A percentile compares a stretch with the other conserved stretches of the same genome.
Conservation (phyloP, 805 yeast genomes). For the Kuraishia piskuri region DNA sequence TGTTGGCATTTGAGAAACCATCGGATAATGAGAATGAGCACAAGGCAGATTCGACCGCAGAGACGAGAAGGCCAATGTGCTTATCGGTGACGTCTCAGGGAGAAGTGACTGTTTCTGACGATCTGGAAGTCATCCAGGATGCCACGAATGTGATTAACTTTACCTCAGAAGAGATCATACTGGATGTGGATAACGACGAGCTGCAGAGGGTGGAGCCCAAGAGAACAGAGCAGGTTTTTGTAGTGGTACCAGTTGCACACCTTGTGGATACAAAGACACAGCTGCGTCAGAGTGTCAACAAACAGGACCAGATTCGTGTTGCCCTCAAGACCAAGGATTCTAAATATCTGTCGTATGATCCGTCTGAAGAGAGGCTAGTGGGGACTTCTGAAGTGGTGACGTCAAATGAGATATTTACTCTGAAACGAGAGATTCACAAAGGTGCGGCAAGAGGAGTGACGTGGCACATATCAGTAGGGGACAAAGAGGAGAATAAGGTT, state of each 20-base stretch:
- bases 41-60: no score
- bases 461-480: constrained; percentile 12
- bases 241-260: constrained; percentile 14
- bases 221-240: constrained; percentile 17
- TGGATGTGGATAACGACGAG: constrained; percentile 4
- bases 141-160: constrained; percentile 11
- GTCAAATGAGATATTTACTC: constrained; percentile 17
- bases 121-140: constrained; percentile 7
- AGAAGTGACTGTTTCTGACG: constrained; percentile 7
- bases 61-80: constrained; percentile 7
- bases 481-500: constrained; percentile 8
- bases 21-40: constrained; percentile 1
- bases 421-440: constrained; percentile 5
- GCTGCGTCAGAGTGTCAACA: constrained; percentile 1
- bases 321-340: constrained; percentile 17
- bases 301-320: constrained; percentile 6
- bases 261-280: constrained; percentile 7
- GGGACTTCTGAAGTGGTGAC: constrained; percentile 19
- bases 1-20: constrained; percentile 9
- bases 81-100: constrained; percentile 9
- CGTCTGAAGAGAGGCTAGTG: constrained; percentile 8
- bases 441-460: neutral
- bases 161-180: constrained; percentile 7
- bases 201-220: constrained; percentile 18
- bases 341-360: constrained; percentile 15